These are phyloP conservation scores for Botrytis pseudocinerea DNA, from an alignment of 2,329 filamentous ascomycete species.

Conservation along the genomic window DNA sequence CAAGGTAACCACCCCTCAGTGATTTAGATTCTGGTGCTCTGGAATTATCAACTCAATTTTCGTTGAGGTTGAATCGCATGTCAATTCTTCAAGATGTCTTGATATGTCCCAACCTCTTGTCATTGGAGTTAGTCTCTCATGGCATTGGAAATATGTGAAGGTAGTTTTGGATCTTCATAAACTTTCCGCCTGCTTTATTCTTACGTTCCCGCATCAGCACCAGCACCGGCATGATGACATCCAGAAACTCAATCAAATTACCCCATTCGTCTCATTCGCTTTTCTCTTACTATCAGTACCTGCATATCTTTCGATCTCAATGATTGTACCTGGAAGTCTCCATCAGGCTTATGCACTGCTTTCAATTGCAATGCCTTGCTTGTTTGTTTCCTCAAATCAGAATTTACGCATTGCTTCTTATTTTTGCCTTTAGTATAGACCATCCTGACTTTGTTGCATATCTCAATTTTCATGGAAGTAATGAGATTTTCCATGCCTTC, in stretches of 20 bases:
- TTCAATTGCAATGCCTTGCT: neutral
- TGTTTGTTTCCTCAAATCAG: neutral
- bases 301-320: neutral
- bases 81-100: conserved; percentile 3
- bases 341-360: neutral
- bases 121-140: neutral
- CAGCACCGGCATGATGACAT: neutral
- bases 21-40: neutral
- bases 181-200: neutral
- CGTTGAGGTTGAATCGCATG: conserved; percentile 4
- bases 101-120: neutral
- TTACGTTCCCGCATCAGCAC: neutral
- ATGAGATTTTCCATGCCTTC: neutral
- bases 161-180: neutral
- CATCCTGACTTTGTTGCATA: neutral
- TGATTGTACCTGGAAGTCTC: neutral
- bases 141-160: neutral
- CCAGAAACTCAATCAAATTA: neutral
- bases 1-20: neutral
- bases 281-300: neutral
- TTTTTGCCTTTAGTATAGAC: neutral
- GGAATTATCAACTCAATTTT: neutral
- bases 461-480: conserved; percentile 4
- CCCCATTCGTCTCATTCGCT: neutral
- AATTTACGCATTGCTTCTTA: neutral